Percentiles rank a stretch among this genome's conserved stretches.
Conservation (phyloP, 2,329 filamentous ascomycete species). For the Fusarium torreyae region DNA sequence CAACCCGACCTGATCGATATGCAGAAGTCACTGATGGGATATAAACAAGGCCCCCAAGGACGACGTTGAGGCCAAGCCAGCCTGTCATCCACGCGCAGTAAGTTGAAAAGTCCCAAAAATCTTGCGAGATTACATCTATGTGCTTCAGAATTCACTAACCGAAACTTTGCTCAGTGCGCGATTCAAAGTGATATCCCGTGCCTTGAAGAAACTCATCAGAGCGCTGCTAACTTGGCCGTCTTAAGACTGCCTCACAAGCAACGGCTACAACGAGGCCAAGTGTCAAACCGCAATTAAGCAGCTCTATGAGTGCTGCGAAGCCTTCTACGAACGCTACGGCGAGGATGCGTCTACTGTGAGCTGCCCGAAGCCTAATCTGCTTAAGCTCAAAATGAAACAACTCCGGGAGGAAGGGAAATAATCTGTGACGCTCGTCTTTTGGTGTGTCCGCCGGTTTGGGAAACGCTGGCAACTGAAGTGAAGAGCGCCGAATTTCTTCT, state of each 20-base stretch:
- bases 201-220: not conserved
- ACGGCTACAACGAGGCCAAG: constrained; percentile 87
- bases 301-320: constrained; percentile 93
- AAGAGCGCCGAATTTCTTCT: constrained; percentile 83
- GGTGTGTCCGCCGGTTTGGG: constrained; percentile 61
- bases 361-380: constrained; percentile 86
- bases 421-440: constrained; percentile 65
- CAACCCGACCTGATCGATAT: no score
- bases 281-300: constrained; percentile 85
- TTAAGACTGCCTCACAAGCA: constrained; percentile 85
- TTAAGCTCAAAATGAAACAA: constrained; percentile 90
- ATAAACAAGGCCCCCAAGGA: constrained; percentile 66
- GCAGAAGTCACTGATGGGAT: constrained; percentile 18
- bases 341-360: constrained; percentile 82
- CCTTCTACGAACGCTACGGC: constrained; percentile 86
- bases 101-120: constrained; percentile 51
- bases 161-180: constrained; percentile 74
- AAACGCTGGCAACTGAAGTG: constrained; percentile 77
- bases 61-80: constrained; percentile 80
- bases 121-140: not conserved
- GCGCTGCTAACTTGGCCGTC: constrained; percentile 13
- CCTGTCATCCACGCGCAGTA: constrained; percentile 89
- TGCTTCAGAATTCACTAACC: not conserved
- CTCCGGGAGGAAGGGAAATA: constrained; percentile 60
- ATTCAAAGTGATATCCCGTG: constrained; percentile 78